These are phyloP conservation scores for Gymnopilus dilepis DNA, from an alignment of 768 basidiomycete species.

Conservation along the genomic window DNA sequence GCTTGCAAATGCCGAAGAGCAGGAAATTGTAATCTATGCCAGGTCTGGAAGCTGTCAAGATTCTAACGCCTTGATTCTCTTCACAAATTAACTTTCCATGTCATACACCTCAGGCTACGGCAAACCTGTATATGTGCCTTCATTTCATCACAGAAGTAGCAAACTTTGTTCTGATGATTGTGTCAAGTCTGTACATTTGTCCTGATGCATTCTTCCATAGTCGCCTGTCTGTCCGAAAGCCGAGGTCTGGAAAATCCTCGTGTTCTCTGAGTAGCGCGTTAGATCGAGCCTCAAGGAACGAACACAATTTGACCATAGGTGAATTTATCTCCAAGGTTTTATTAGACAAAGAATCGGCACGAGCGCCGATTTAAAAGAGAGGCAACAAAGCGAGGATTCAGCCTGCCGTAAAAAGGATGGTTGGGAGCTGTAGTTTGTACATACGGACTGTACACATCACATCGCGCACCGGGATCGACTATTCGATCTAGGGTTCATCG, in stretches of 20 bases:
- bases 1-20: too few relatives aligned
- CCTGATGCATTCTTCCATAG: not conserved
- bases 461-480: too few relatives aligned
- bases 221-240: not conserved
- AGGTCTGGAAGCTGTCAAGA: too few relatives aligned
- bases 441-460: too few relatives aligned
- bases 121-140: not conserved
- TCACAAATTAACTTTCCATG: not conserved
- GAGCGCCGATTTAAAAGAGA: too few relatives aligned
- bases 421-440: too few relatives aligned
- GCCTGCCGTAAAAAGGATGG: not conserved
- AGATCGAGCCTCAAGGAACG: not conserved
- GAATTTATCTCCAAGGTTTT: not conserved
- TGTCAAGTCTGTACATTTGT: not conserved
- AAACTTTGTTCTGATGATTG: not conserved
- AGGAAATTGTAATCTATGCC: too few relatives aligned
- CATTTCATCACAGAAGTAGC: not conserved
- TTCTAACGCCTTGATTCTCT: too few relatives aligned
- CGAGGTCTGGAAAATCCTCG: not conserved
- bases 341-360: too few relatives aligned
- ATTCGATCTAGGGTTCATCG: too few relatives aligned
- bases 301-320: not conserved
- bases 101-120: not conserved
- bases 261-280: not conserved
- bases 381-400: not conserved